A percentile compares a stretch with the other conserved stretches of the same genome.
Evolutionary conservation across 441 rosid species (phyloP).

Genomic region (Populus hybrid): DNA sequence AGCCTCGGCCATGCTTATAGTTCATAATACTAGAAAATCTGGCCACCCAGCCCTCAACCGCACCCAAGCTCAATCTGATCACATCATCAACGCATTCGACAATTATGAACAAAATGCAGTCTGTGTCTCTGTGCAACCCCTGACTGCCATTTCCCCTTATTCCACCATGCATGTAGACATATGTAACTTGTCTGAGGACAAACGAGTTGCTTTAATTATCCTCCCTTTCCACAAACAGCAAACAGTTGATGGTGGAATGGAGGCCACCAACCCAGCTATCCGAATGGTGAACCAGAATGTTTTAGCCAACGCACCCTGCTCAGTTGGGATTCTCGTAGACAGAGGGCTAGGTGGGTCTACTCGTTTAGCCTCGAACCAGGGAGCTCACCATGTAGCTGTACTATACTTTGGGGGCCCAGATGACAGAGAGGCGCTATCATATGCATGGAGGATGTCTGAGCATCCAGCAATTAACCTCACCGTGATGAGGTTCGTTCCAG

Average conservation of each 20-base stretch:
- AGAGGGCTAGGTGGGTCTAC: constrained; percentile 67
- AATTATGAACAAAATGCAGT: constrained; percentile 68
- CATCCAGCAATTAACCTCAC: constrained; percentile 63
- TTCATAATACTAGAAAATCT: constrained; percentile 70
- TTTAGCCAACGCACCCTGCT: constrained; percentile 72
- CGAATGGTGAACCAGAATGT: constrained; percentile 79
- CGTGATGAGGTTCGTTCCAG: constrained; percentile 57
- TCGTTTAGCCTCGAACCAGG: constrained; percentile 48
- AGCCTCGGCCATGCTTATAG: constrained; percentile 95
- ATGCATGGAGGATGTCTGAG: constrained; percentile 80
- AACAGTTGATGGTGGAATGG: constrained; percentile 98
- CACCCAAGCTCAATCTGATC: constrained; percentile 96
- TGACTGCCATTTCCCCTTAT: constrained; percentile 92
- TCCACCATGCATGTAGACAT: constrained; percentile 96
- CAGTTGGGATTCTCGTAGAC: constrained; percentile 85
- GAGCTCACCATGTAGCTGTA: constrained; percentile 64
- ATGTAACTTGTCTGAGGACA: constrained; percentile 84
- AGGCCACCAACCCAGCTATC: constrained; percentile 80
- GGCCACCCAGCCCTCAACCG: constrained; percentile 78
- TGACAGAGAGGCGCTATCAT: constrained; percentile 80
- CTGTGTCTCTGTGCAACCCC: constrained; percentile 68
- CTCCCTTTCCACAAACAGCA: constrained; percentile 96
- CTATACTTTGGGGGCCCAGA: constrained; percentile 89
- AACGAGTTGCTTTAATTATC: constrained; percentile 67
- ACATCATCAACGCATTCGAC: constrained; percentile 85